Percentiles rank a stretch among this genome's conserved stretches.
Evolutionary conservation across 495 filamentous ascomycete species (phyloP).

Genomic region (Penicillium pancosmium): DNA sequence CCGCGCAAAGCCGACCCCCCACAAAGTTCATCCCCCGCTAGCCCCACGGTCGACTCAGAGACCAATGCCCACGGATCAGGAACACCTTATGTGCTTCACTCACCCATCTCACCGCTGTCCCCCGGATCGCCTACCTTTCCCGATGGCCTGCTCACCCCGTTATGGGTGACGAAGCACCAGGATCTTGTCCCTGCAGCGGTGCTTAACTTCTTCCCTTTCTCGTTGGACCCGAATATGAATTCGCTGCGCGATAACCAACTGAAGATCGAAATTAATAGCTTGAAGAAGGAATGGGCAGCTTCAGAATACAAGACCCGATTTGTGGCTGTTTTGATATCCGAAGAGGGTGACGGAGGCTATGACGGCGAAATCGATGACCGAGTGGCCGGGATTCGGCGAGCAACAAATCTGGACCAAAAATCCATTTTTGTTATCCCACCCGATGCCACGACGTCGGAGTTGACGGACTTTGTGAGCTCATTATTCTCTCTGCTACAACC

Average conservation of each 20-base stretch:
- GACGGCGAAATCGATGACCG: constrained; percentile 72
- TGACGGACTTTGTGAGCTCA: constrained; percentile 65
- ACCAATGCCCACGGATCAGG: constrained; percentile 45
- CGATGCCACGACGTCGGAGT: constrained; percentile 59
- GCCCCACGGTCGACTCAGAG: constrained; percentile 50
- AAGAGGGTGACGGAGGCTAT: constrained; percentile 60
- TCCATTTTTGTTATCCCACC: constrained; percentile 76
- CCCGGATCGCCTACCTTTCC: constrained; percentile 79
- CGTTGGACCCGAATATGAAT: constrained; percentile 67
- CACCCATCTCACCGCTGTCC: constrained; percentile 83
- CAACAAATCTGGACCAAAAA: constrained; percentile 78
- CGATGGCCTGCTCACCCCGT: constrained; percentile 78
- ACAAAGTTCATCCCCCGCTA: constrained; percentile 48
- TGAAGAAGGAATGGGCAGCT: constrained; percentile 64
- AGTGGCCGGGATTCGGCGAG: constrained; percentile 70
- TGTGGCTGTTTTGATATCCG: constrained; percentile 75
- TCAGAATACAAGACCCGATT: constrained; percentile 75
- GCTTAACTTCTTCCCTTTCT: constrained; percentile 72
- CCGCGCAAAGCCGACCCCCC: constrained; percentile 65
- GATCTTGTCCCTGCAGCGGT: constrained; percentile 76
- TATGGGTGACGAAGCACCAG: constrained; percentile 88
- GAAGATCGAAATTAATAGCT: constrained; percentile 80
- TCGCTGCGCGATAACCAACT: constrained; percentile 82
- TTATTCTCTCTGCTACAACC: constrained; percentile 63
- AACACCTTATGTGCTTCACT: constrained; percentile 65